These are phyloP conservation scores for Macroventuria anomochaeta DNA, from an alignment of 2,329 filamentous ascomycete species.

Conservation along the genomic window DNA sequence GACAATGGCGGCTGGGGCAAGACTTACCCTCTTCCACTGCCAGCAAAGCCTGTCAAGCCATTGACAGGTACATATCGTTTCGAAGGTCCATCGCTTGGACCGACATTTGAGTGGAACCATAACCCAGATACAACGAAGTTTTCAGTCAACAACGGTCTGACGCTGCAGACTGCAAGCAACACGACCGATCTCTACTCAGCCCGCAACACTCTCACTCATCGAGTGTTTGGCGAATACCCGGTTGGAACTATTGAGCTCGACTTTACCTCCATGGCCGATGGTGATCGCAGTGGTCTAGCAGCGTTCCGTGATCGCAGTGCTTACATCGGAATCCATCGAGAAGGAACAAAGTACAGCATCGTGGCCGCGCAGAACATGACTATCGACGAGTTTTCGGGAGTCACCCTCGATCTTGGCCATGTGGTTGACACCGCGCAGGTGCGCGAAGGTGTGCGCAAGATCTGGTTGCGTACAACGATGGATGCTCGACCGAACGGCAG, in stretches of 20 bases:
- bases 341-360: slow-evolving; percentile 39
- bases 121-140: slow-evolving; percentile 59
- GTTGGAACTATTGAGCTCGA: slow-evolving; percentile 57
- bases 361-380: slow-evolving; percentile 39
- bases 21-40: slow-evolving; percentile 42
- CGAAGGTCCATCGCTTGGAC: slow-evolving; percentile 47
- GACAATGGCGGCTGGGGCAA: slow-evolving; percentile 55
- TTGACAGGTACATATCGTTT: slow-evolving; percentile 55
- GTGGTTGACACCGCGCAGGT: slow-evolving; percentile 14
- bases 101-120: slow-evolving; percentile 65
- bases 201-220: slow-evolving; percentile 47
- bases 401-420: slow-evolving; percentile 22
- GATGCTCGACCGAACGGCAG: slow-evolving; percentile 32
- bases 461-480: slow-evolving; percentile 33
- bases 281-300: slow-evolving; percentile 59
- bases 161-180: slow-evolving; percentile 56
- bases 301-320: slow-evolving; percentile 59
- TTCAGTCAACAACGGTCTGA: slow-evolving; percentile 50
- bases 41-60: slow-evolving; percentile 13
- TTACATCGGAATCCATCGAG: slow-evolving; percentile 56
- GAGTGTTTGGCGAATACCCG: slow-evolving; percentile 42
- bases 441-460: slow-evolving; percentile 13
- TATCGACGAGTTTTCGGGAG: slow-evolving; percentile 36
- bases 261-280: slow-evolving; percentile 54
- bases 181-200: slow-evolving; percentile 55